Evolutionary conservation across 2,329 filamentous ascomycete genomes (phyloP).

Genomic region (Fusarium pininemorale): DNA sequence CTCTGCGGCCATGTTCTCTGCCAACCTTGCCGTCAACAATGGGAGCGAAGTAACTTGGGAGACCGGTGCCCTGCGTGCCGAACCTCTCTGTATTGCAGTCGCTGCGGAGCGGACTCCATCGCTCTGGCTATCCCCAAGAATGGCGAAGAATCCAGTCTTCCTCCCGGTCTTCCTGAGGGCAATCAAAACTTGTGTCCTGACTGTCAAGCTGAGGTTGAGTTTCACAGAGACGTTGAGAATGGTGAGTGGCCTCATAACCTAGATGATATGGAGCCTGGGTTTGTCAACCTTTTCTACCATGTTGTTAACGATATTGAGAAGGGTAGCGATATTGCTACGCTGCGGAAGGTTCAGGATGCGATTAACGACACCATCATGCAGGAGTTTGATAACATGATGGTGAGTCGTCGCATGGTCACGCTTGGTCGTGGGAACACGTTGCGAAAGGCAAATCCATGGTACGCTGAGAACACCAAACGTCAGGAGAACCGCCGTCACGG

Average conservation of each 20-base stretch:
- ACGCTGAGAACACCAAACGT: background rate
- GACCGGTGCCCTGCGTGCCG: constrained; percentile 31
- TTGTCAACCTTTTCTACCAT: constrained; percentile 30
- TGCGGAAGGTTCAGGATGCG: background rate
- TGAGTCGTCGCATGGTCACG: background rate
- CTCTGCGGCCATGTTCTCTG: constrained; percentile 41
- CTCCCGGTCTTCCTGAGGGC: background rate
- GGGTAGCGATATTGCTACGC: fast-evolving
- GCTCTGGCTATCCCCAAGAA: background rate
- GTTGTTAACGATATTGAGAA: constrained; percentile 11
- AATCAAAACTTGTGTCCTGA: constrained; percentile 1
- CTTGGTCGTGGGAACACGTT: background rate
- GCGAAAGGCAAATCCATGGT: background rate
- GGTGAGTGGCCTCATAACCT: constrained; percentile 11
- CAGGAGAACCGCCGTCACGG: background rate
- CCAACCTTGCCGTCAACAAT: background rate
- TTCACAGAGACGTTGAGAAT: background rate
- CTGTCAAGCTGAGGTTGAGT: constrained; percentile 18
- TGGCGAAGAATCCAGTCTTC: background rate
- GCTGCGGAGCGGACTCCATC: background rate
- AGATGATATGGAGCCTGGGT: constrained; percentile 11
- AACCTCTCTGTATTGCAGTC: background rate
- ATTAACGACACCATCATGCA: constrained; percentile 9
- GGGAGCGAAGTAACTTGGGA: background rate
- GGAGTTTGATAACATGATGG: constrained; percentile 11